A percentile compares a stretch with the other conserved stretches of the same genome.
phyloP scores from a whole-genome alignment of 225 moss, liverwort and hornwort genomes.

The Polytrichum commune region DNA sequence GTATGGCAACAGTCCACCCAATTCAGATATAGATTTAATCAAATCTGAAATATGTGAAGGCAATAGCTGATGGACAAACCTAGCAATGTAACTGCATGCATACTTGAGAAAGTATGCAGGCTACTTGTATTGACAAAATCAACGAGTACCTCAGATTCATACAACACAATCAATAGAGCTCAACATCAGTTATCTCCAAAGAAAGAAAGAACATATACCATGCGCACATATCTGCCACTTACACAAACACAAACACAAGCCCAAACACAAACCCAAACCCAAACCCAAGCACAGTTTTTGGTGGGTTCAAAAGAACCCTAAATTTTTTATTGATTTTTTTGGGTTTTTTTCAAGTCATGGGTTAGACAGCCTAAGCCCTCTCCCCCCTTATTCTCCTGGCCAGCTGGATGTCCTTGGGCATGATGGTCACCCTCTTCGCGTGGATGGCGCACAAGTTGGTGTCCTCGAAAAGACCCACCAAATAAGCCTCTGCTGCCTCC shows the following conservation, averaged over 20 bases:
- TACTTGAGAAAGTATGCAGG: no score
- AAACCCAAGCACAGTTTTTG: constrained; percentile 11
- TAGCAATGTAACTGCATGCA: no score
- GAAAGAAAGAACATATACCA: no score
- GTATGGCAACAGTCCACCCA: no score
- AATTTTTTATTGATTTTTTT: constrained; percentile 21
- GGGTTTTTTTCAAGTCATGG: constrained; percentile 2
- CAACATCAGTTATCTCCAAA: no score
- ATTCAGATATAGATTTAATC: no score
- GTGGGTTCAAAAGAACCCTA: constrained; percentile 60
- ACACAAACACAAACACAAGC: neutral
- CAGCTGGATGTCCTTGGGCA: constrained; percentile 54
- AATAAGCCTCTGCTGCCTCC: constrained; percentile 47
- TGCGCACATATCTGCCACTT: no score
- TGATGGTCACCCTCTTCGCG: constrained; percentile 55
- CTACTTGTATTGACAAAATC: no score
- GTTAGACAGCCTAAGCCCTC: constrained; percentile 26
- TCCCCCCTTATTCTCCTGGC: constrained; percentile 50
- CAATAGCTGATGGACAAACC: no score
- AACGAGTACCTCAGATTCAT: no score
- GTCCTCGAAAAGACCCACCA: constrained; percentile 49
- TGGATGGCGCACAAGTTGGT: constrained; percentile 51
- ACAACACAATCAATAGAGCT: no score
- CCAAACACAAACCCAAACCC: neutral
- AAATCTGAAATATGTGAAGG: no score